Evolutionary conservation across 345 rosid species (phyloP).

Genomic region (Pugionium cornutum): DNA sequence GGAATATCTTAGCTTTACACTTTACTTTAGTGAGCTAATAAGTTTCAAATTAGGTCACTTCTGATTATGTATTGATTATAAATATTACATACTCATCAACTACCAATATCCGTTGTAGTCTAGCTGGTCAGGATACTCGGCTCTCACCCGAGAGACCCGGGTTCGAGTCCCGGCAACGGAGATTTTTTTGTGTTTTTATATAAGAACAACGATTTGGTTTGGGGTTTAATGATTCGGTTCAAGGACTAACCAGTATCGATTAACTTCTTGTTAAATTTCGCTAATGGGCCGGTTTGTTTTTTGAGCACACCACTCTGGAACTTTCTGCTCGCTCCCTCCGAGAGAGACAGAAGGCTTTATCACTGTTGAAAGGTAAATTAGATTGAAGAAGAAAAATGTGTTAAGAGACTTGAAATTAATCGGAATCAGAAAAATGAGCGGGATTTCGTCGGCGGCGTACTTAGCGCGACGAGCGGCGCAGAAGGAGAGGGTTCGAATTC

Average conservation of each 20-base stretch:
- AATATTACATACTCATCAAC: too few species aligned
- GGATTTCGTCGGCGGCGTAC: slow-evolving; percentile 63
- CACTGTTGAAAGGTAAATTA: slow-evolving; percentile 11
- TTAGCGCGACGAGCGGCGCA: slow-evolving; percentile 84
- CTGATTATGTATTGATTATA: too few species aligned
- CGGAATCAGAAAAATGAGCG: slow-evolving; percentile 56
- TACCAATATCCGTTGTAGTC: slow-evolving; percentile 49
- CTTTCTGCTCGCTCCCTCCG: background rate
- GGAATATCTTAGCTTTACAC: too few species aligned
- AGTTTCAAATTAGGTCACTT: too few species aligned
- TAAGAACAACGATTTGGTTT: too few species aligned
- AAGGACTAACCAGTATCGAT: too few species aligned
- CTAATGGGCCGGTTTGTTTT: too few species aligned
- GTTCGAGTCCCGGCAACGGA: slow-evolving; percentile 58
- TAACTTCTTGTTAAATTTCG: too few species aligned
- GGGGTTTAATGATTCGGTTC: too few species aligned
- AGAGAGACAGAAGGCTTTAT: background rate
- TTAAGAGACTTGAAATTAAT: slow-evolving; percentile 27
- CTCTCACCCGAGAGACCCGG: slow-evolving; percentile 75
- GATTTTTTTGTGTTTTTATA: background rate
- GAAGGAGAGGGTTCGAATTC: slow-evolving; percentile 88
- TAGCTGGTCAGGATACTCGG: slow-evolving; percentile 67
- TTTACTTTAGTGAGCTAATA: too few species aligned
- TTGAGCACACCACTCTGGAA: too few species aligned
- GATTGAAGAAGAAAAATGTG: background rate